A percentile compares a stretch with the other conserved stretches of the same genome.
Evolutionary conservation across 192 early-diverging fungal genomes (phyloP).

Genomic region (Dissophora globulifera): DNA sequence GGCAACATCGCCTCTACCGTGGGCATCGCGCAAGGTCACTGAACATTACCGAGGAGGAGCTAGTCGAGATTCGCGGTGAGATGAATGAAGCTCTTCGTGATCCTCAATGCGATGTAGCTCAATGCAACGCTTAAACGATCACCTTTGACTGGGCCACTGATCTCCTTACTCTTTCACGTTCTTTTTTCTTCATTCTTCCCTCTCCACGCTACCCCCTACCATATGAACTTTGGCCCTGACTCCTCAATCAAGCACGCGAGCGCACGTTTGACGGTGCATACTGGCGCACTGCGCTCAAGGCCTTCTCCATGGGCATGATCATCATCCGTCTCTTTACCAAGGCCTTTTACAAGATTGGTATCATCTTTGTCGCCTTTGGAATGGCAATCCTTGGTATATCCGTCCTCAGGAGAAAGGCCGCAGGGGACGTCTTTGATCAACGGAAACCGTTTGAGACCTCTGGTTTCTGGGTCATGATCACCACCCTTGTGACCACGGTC

Average conservation of each 20-base stretch:
- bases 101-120: not conserved
- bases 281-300: constrained; percentile 63
- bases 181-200: not conserved
- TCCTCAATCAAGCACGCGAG: constrained; percentile 63
- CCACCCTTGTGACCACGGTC: constrained; percentile 54
- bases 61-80: constrained; percentile 62
- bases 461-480: constrained; percentile 63
- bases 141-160: not conserved
- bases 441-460: constrained; percentile 62
- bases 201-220: no score
- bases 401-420: constrained; percentile 51
- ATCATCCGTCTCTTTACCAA: constrained; percentile 66
- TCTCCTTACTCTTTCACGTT: no score
- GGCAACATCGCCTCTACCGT: constrained; percentile 51
- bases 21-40: constrained; percentile 60
- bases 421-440: constrained; percentile 66
- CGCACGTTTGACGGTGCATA: constrained; percentile 72
- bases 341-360: constrained; percentile 65
- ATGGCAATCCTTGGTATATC: constrained; percentile 60
- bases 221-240: no score
- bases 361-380: constrained; percentile 67
- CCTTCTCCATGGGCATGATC: constrained; percentile 64
- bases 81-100: no score
- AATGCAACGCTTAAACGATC: not conserved
- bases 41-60: constrained; percentile 57